A percentile compares a stretch with the other conserved stretches of the same genome.
These are phyloP conservation scores for Saccharomyces kudriavzevii DNA, from an alignment of 805 yeast genomes.

Conservation along the genomic window DNA sequence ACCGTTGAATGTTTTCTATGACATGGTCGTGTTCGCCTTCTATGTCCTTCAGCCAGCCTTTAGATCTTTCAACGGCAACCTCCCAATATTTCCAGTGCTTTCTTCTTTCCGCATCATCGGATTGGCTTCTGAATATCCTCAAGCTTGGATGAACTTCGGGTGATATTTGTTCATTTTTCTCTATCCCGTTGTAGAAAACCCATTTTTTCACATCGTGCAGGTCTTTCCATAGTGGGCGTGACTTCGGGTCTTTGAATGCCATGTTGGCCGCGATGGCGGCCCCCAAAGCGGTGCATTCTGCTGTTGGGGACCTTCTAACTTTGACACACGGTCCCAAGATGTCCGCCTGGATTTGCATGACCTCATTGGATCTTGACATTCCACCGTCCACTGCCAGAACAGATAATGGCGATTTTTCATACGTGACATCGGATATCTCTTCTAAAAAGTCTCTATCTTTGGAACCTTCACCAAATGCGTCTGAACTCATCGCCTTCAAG, in stretches of 20 bases:
- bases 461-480: constrained; percentile 54
- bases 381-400: constrained; percentile 86
- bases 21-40: constrained; percentile 5
- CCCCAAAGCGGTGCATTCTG: constrained; percentile 92
- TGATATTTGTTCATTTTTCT: constrained; percentile 14
- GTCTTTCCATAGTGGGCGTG: constrained; percentile 63
- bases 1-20: not conserved
- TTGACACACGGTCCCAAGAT: constrained; percentile 80
- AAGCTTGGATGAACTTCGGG: constrained; percentile 17
- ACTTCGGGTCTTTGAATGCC: constrained; percentile 39
- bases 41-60: constrained; percentile 56
- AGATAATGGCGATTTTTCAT: constrained; percentile 44
- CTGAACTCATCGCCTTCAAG: constrained; percentile 80
- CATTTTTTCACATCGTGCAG: constrained; percentile 76
- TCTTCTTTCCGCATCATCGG: constrained; percentile 51
- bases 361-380: constrained; percentile 83
- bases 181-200: constrained; percentile 87
- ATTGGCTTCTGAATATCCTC: constrained; percentile 34
- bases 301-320: constrained; percentile 69
- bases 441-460: constrained; percentile 43
- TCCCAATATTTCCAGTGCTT: constrained; percentile 75
- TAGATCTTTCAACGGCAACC: constrained; percentile 70
- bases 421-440: constrained; percentile 31
- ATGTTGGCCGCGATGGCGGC: constrained; percentile 95
- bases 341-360: constrained; percentile 90